Base-by-base conservation (phyloP, 306 rosid genomes). In the Potentilla sterilis region DNA sequence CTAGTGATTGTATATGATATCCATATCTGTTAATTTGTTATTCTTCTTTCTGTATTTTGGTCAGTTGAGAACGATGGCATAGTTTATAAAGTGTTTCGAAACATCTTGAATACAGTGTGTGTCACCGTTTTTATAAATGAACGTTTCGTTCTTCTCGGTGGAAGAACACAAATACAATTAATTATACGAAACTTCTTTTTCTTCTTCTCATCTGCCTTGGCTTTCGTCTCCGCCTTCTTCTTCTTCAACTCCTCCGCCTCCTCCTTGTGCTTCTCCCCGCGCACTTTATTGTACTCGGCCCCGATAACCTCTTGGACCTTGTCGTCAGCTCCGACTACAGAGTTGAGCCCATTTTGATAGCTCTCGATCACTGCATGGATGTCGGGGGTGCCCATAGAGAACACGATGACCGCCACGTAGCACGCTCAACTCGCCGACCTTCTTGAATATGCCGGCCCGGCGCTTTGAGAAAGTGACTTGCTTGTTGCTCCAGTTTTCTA, bases 1-100 rank as follows among this genome's bases (percentile, higher is more conserved):
- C 90, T 79, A 88, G 81, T 82, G 90, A 81, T 86, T 93, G 97
- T 93, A 93, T 84, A 93, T 88, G 87, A 86, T 93, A 87, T 84
- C 85, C 86, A 70, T 80, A 85, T 82, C 85, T 74, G 86, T 79
- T 67, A 52, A 77, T 79, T 79, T 85, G 83, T 78, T 80, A 79
- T 82, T 70, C 77, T 79, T 2, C 57, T 48, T 74, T 68, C n/a
- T 84, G 90, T 81, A 80, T 81, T 83, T 86, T 82, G 77, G 70
- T 78, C 77, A 81, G 75, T 77, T 63, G 69, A 79, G 69, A 79
- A 57, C 77, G 61, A 78, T 81, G 86, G 73, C 80, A 74, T 73
- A 77, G 84, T 83, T 52, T 81, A 49, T 82, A 62, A 79, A 89
- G 74, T 74, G 74, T 81, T 86, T 75, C 81, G 67, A 70, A 86